Evolutionary conservation across 2,329 filamentous ascomycete species (phyloP).

Genomic region (Apiospora sp.): DNA sequence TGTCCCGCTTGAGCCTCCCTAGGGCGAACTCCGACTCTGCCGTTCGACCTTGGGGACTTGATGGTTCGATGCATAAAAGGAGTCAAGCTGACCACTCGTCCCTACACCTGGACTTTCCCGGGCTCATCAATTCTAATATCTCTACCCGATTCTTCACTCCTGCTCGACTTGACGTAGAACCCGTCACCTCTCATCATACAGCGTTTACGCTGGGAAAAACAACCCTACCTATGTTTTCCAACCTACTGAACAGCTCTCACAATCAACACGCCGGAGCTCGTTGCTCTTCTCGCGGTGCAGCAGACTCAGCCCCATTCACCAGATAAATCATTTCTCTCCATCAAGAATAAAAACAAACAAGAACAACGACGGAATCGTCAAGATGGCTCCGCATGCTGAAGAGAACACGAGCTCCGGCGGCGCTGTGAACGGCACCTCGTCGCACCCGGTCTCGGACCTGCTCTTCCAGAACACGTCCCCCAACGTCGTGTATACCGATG

Average conservation of each 20-base stretch:
- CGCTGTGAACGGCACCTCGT: constrained; percentile 54
- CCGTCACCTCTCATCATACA: not conserved
- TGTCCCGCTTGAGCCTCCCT: constrained; percentile 15
- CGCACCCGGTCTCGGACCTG: constrained; percentile 56
- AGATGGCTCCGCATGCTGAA: constrained; percentile 94
- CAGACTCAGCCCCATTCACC: constrained; percentile 66
- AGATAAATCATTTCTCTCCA: constrained; percentile 54
- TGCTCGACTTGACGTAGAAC: not conserved
- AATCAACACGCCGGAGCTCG: constrained; percentile 97
- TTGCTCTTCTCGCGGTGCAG: constrained; percentile 89
- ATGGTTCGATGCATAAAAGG: constrained; percentile 6
- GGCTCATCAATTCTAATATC: not conserved
- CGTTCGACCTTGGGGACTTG: not conserved
- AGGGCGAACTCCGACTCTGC: not conserved
- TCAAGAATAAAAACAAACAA: constrained; percentile 32
- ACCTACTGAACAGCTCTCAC: constrained; percentile 93
- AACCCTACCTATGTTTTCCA: constrained; percentile 85
- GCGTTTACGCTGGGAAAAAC: constrained; percentile 11
- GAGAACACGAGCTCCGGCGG: constrained; percentile 62
- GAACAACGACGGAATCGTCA: constrained; percentile 37
- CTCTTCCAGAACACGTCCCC: constrained; percentile 90
- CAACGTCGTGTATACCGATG: constrained; percentile 89
- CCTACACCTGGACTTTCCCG: not conserved
- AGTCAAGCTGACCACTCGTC: not conserved
- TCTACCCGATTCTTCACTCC: not conserved